Evolutionary conservation across 257 asterid species (phyloP), one percentile per base, ranked within the genome.

Genomic region (Fraxinus excelsior): DNA sequence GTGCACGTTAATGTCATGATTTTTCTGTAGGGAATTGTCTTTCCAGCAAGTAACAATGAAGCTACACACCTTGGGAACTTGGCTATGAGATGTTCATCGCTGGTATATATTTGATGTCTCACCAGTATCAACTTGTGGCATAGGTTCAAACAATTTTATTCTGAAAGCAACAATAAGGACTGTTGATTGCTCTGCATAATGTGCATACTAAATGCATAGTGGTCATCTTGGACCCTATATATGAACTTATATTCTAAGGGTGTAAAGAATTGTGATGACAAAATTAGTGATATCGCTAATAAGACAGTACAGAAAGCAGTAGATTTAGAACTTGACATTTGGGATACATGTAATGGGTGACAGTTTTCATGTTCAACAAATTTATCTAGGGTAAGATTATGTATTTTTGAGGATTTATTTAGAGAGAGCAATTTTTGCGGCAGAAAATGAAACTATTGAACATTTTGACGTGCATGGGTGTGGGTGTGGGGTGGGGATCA

Each of bases 31-130:
- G 89, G 78, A 19, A 82, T 91, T 72, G 84, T 96, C 78, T 93
- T 93, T 85, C 92, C 97, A 31, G 64, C 70, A 64, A 81, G 74
- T 81, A 74, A 28, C 73, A 77, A 82, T 81, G 97, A 91, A 83
- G 83, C 86, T 26, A 89, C 90, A 49, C 89, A 89, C 78, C 96
- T 96, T 34, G 90, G 83, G 71, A 82, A 80, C 80, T 75, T 91
- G 72, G 91, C 93, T 62, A 89, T 74, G 66, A 88, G 82, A 80
- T 89, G 91, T 80, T 86, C 97, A 71, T 86, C 99, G 53, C 85
- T 96, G 96, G 99, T 96, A 93, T 69, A 38, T 78, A 75, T 56
- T 81, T 77, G 29, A 68, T 28, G 37, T 40, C 66, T 44, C 74
- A 49, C 64, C 74, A 49, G 31, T 73, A 40, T 40, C 66, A 79